Evolutionary conservation across 345 rosid species (phyloP), one percentile per base, ranked within the genome.

Genomic region (Microthlaspi erraticum): DNA sequence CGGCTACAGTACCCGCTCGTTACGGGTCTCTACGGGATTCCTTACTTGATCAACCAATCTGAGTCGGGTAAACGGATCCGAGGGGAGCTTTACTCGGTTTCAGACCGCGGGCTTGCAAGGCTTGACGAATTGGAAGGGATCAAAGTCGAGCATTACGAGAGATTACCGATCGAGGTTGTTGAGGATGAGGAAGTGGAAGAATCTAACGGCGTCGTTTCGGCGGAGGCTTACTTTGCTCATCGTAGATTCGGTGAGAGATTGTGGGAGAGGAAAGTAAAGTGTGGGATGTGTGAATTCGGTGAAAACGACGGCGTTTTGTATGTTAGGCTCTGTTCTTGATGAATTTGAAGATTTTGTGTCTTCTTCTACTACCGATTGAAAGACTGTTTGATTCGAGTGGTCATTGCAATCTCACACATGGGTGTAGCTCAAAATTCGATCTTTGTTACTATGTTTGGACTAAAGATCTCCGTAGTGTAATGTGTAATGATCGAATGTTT

Each of bases 41-140:
- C 96, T 1, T 88, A 78, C 78, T 70, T 91, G 33, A 79, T 91
- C 83, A 77, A 81, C 80, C 74, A 83, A 58, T 77, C 82, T 9
- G 86, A 83, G 42, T 74, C 65, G 5, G 93, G 87, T 71, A 72
- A 82, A 43, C 78, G 37, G 50, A 82, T 91, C 63, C 77, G 59
- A 39, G 97, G 96, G 55, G 91, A 91, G 80, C 71, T 91, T 44
- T 91, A 85, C 81, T 60, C 85, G 10, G 87, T 88, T 61, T 82
- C 93, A 9, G 49, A 70, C 8, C 73, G 44, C 23, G 91, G 88
- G 7, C 82, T 87, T 19, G 81, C 8, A 6, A 72, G 81, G 7
- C 72, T 86, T 41, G 93, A 91, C 73, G 85, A 87, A 29, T 65
- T 91, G 71, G 93, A 91, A 50, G 96, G 91, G 5, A 72, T 71